Percentiles rank a stretch among this genome's conserved stretches.
These are phyloP conservation scores for Camellia oleifera DNA, from an alignment of 179 eudicot genomes.

Conservation along the genomic window DNA sequence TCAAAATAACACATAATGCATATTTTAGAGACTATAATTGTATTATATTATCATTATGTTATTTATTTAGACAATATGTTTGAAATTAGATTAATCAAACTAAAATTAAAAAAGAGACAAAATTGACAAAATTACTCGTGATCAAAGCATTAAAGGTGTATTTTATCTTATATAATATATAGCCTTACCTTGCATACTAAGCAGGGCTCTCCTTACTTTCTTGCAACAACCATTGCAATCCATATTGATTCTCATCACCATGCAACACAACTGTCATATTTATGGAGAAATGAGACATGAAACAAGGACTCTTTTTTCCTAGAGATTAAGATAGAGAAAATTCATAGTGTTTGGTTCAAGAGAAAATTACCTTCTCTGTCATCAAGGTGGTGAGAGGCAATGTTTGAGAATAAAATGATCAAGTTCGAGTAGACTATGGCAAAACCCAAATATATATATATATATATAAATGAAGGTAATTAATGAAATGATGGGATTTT, in stretches of 20 bases:
- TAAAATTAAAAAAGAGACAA: not conserved
- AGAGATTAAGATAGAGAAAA: not conserved
- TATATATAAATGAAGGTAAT: not conserved
- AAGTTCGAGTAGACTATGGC: not conserved
- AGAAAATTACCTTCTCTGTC: conserved; percentile 5
- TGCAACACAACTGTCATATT: conserved; percentile 20
- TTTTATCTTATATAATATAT: not conserved
- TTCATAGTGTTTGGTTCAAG: not conserved
- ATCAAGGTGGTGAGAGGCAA: not conserved
- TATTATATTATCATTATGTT: too few species aligned
- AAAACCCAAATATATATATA: not conserved
- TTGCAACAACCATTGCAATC: conserved; percentile 35
- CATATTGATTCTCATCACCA: conserved; percentile 35
- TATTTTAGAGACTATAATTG: too few species aligned
- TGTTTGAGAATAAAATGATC: not conserved
- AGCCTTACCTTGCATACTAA: conserved; percentile 21
- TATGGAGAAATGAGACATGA: not conserved
- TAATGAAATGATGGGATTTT: not conserved
- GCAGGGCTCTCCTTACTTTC: conserved; percentile 29
- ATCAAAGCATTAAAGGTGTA: not conserved
- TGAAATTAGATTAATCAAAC: too few species aligned
- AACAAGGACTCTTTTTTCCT: not conserved
- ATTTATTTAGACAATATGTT: too few species aligned
- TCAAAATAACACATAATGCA: too few species aligned
- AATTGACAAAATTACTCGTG: not conserved